A percentile compares a stretch with the other conserved stretches of the same genome.
phyloP scores from a whole-genome alignment of 805 yeast genomes.

The Candida yuanshanica region DNA sequence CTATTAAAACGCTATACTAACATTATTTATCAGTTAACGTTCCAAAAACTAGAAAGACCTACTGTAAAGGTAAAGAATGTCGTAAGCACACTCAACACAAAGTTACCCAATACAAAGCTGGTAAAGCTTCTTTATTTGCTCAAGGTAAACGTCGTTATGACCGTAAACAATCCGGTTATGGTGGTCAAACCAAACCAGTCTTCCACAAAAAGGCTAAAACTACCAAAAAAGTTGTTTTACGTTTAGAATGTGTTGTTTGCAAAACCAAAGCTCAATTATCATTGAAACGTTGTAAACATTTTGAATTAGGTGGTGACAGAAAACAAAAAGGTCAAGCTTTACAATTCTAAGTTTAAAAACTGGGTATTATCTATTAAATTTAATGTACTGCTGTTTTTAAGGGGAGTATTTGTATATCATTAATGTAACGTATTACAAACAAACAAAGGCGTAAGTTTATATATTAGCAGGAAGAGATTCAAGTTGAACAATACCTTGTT shows the following conservation, averaged over 20 bases:
- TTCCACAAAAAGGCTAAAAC: conserved; percentile 99
- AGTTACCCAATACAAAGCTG: conserved; percentile 99
- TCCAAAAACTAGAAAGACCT: conserved; percentile 99
- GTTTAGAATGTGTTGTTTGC: conserved; percentile 98
- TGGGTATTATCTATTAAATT: conserved; percentile 8
- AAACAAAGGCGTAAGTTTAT: neutral
- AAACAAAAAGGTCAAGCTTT: conserved; percentile 99
- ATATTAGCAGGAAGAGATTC: neutral
- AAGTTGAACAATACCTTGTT: too few species aligned
- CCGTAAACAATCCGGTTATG: conserved; percentile 99
- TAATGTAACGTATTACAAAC: conserved; percentile 21
- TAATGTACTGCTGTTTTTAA: conserved; percentile 15
- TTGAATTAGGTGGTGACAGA: conserved; percentile 99
- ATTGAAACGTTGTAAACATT: conserved; percentile 99
- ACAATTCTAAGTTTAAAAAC: conserved; percentile 70
- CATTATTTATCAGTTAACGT: conserved; percentile 79
- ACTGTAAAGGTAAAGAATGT: conserved; percentile 99
- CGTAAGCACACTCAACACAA: conserved; percentile 99
- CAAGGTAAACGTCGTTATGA: conserved; percentile 99
- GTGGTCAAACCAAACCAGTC: conserved; percentile 99
- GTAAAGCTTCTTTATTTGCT: conserved; percentile 98
- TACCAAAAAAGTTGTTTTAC: conserved; percentile 99
- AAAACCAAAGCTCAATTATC: conserved; percentile 98
- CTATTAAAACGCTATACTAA: conserved; percentile 20
- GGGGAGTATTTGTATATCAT: conserved; percentile 23